phyloP scores from a whole-genome alignment of 2,329 filamentous ascomycete genomes.

The Arthrobotrys pseudoclavata region DNA sequence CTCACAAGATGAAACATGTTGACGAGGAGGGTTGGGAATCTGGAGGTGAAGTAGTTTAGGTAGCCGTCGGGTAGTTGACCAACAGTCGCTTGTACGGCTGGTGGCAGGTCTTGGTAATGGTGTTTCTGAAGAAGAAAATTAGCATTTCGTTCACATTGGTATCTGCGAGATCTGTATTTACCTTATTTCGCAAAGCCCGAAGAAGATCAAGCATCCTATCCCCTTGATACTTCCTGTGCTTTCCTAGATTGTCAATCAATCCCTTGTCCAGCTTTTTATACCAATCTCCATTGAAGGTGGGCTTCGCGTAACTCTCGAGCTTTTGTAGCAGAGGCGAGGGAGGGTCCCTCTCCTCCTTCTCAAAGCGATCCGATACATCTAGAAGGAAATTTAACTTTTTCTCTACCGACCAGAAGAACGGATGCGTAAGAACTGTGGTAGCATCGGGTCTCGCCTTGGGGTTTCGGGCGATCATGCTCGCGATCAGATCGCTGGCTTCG shows the following conservation, averaged over 20 bases:
- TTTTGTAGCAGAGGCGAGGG: slow-evolving; percentile 72
- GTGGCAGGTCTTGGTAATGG: slow-evolving; percentile 96
- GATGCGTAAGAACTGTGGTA: slow-evolving; percentile 85
- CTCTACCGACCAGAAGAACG: slow-evolving; percentile 95
- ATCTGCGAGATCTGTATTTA: slow-evolving; percentile 9
- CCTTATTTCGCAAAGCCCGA: slow-evolving; percentile 88
- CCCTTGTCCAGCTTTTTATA: slow-evolving; percentile 69
- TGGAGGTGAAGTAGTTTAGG: slow-evolving; percentile 82
- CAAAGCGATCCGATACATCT: slow-evolving; percentile 95
- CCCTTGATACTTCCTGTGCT: slow-evolving; percentile 76
- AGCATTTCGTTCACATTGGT: slow-evolving; percentile 1
- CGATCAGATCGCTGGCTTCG: slow-evolving; percentile 89
- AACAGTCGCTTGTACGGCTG: slow-evolving; percentile 77
- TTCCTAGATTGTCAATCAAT: slow-evolving; percentile 59
- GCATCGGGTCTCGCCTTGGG: slow-evolving; percentile 79
- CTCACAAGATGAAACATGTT: slow-evolving; percentile 67
- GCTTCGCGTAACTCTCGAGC: slow-evolving; percentile 71
- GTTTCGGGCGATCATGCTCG: slow-evolving; percentile 79
- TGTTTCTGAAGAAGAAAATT: slow-evolving; percentile 73
- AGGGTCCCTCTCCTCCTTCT: slow-evolving; percentile 75
- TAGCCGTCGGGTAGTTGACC: slow-evolving; percentile 84
- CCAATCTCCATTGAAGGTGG: slow-evolving; percentile 79
- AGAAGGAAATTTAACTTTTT: slow-evolving; percentile 93
- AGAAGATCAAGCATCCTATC: slow-evolving; percentile 85
- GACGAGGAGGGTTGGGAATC: slow-evolving; percentile 83